Percentiles rank a stretch among this genome's conserved stretches.
These are phyloP conservation scores for barrel medic (Medicago truncatula) DNA, from an alignment of 306 rosid genomes.

Conservation along the genomic window DNA sequence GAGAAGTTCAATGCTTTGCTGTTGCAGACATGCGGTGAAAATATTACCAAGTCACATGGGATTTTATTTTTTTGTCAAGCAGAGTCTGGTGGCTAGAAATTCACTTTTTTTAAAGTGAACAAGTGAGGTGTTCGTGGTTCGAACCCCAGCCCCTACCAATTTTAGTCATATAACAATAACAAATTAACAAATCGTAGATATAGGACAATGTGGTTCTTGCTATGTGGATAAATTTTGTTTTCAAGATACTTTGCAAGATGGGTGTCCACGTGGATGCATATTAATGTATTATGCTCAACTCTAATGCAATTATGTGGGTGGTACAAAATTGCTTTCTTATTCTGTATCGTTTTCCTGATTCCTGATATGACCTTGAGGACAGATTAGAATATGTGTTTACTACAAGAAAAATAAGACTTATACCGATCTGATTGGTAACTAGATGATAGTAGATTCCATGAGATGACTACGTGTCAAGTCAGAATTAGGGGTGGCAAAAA, in stretches of 20 bases:
- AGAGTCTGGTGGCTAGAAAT: no score
- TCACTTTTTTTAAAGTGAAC: no score
- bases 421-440: no score
- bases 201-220: not conserved
- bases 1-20: conserved; percentile 19
- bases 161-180: conserved; percentile 11
- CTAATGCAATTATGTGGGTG: conserved; percentile 14
- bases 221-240: conserved; percentile 2
- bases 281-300: not conserved
- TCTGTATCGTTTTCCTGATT: not conserved
- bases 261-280: not conserved
- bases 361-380: not conserved
- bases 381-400: no score
- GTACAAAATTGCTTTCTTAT: not conserved
- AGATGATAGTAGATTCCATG: no score
- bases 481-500: no score
- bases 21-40: not conserved
- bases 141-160: not conserved
- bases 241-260: conserved; percentile 15
- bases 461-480: no score
- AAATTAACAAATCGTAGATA: not conserved
- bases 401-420: no score
- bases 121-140: no score
- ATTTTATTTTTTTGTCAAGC: no score
- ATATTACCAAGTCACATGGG: conserved; percentile 7